Conservation (phyloP, 2,329 filamentous ascomycete genomes). For the Aspergillus versicolor region DNA sequence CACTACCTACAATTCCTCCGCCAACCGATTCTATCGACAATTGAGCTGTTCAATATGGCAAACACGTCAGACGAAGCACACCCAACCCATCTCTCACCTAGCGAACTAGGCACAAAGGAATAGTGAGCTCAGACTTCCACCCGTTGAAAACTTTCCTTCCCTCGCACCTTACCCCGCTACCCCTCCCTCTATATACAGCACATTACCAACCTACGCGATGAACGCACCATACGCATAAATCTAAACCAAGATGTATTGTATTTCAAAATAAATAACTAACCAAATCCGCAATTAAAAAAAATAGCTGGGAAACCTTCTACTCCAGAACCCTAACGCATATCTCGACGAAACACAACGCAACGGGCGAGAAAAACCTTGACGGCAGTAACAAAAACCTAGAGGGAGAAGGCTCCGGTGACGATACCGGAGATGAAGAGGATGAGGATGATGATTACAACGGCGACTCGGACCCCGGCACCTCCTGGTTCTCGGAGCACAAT, state of each 20-base stretch:
- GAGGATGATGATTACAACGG: slow-evolving; percentile 63
- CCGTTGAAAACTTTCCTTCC: background rate
- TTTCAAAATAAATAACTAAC: background rate
- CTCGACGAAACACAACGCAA: slow-evolving; percentile 25
- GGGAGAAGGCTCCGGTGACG: slow-evolving; percentile 67
- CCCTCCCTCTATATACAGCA: background rate
- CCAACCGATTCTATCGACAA: background rate
- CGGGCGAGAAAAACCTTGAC: background rate
- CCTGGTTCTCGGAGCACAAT: slow-evolving; percentile 94
- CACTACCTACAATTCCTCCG: background rate
- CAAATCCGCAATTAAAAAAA: slow-evolving; percentile 12
- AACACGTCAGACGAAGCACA: slow-evolving; percentile 34
- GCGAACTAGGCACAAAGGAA: slow-evolving; percentile 80
- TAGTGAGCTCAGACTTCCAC: slow-evolving; percentile 62
- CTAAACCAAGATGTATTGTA: background rate
- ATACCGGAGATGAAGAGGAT: slow-evolving; percentile 64
- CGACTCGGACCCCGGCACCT: slow-evolving; percentile 73
- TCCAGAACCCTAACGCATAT: slow-evolving; percentile 43
- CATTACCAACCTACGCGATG: background rate
- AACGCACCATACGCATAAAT: too few relatives aligned
- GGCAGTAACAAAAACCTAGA: slow-evolving; percentile 57
- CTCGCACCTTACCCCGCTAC: slow-evolving; percentile 9
- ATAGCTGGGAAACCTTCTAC: slow-evolving; percentile 64
- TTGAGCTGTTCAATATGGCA: background rate
- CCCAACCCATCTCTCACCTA: slow-evolving; percentile 72